These are phyloP conservation scores for Fusarium penzigii DNA, from an alignment of 2,329 filamentous ascomycete species.

Conservation along the genomic window DNA sequence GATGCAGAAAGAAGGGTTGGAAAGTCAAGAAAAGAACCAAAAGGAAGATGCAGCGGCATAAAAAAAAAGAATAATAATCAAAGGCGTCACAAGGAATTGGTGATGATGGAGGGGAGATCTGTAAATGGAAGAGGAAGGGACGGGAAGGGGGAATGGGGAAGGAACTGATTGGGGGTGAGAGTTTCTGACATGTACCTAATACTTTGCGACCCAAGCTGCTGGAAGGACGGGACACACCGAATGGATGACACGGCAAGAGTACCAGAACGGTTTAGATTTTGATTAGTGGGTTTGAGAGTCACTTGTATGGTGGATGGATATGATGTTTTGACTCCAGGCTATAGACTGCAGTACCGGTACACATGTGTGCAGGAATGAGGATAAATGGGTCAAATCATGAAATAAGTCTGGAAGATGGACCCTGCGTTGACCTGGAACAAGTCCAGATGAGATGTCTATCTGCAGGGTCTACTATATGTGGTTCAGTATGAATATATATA, in stretches of 20 bases:
- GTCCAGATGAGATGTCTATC: background rate
- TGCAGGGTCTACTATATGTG: background rate
- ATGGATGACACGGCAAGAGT: background rate
- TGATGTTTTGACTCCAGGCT: too few relatives aligned
- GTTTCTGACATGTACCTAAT: slow-evolving; percentile 14
- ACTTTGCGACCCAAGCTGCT: slow-evolving; percentile 1
- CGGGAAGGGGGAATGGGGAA: background rate
- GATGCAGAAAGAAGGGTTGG: background rate
- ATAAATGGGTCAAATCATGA: too few relatives aligned
- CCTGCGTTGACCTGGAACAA: background rate
- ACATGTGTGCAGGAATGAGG: too few relatives aligned
- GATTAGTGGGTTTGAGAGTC: too few relatives aligned
- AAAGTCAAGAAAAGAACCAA: background rate
- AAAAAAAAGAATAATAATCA: slow-evolving; percentile 5
- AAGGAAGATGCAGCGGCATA: background rate
- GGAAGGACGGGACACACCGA: background rate
- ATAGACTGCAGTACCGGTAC: too few relatives aligned
- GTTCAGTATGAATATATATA: background rate
- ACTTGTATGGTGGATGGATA: too few relatives aligned
- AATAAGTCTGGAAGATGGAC: background rate
- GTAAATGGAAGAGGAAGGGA: slow-evolving; percentile 1
- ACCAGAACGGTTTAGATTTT: background rate
- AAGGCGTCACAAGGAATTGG: slow-evolving; percentile 17
- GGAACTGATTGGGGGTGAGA: background rate
- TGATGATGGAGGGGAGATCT: slow-evolving; percentile 1